These are phyloP conservation scores for Ceratocystis alfenasii DNA, from an alignment of 2,329 filamentous ascomycete species.

Conservation along the genomic window DNA sequence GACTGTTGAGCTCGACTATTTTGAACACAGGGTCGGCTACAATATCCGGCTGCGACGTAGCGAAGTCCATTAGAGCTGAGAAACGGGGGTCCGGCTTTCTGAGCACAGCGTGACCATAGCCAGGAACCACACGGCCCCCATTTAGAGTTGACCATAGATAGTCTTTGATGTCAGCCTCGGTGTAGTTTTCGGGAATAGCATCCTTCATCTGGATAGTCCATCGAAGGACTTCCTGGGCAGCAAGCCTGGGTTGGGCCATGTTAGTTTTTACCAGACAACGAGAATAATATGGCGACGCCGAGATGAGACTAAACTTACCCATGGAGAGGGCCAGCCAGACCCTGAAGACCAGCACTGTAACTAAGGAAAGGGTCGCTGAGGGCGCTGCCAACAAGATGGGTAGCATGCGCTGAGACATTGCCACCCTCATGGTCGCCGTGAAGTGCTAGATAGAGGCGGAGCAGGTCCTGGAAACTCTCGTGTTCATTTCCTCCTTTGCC, in stretches of 20 bases:
- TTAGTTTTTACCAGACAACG: not conserved
- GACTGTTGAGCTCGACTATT: constrained; percentile 84
- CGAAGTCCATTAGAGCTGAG: constrained; percentile 93
- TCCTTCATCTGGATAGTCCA: constrained; percentile 97
- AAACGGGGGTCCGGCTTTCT: constrained; percentile 96
- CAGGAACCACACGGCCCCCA: constrained; percentile 84
- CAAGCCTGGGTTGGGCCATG: constrained; percentile 44
- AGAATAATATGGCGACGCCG: no score
- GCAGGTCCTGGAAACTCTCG: constrained; percentile 87
- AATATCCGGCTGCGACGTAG: constrained; percentile 71
- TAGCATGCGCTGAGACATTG: constrained; percentile 91
- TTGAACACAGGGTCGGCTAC: constrained; percentile 80
- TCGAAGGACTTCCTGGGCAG: constrained; percentile 90
- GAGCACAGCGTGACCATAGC: constrained; percentile 90
- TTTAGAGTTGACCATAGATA: constrained; percentile 92
- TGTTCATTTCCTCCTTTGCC: constrained; percentile 81
- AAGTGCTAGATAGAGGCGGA: constrained; percentile 86
- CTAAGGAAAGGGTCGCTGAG: constrained; percentile 91
- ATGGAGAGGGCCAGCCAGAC: constrained; percentile 54
- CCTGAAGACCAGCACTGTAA: constrained; percentile 90
- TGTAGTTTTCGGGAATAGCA: constrained; percentile 64
- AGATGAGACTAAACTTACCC: constrained; percentile 39
- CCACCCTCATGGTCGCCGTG: constrained; percentile 98
- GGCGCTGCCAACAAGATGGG: constrained; percentile 87
- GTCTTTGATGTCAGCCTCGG: constrained; percentile 67